Evolutionary conservation across 768 basidiomycete species (phyloP).

Genomic region (Trametes villosa): DNA sequence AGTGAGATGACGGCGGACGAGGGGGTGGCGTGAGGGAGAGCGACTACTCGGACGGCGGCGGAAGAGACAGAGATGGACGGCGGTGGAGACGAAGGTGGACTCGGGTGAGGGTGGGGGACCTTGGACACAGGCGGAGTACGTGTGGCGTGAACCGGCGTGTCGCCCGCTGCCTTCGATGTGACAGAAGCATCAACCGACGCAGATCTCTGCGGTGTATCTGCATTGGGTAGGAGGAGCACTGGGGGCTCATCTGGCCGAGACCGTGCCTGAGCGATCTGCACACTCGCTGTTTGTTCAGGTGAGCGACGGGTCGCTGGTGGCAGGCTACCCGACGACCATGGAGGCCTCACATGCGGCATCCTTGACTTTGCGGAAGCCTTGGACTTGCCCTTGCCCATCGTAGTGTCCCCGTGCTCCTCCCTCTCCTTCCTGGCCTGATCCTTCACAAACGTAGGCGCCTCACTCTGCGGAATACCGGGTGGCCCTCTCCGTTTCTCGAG

Average conservation of each 20-base stretch:
- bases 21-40: background rate
- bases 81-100: background rate
- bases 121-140: no score
- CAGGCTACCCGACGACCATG: background rate
- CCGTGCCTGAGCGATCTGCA: no score
- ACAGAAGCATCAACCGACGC: background rate
- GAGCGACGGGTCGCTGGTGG: no score
- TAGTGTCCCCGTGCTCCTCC: background rate
- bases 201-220: background rate
- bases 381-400: no score
- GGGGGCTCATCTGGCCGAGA: no score
- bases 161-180: background rate
- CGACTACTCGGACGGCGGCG: background rate
- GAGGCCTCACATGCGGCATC: no score
- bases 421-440: no score
- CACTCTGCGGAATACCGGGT: background rate
- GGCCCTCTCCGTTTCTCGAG: constrained; percentile 3
- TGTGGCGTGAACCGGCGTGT: background rate
- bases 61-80: background rate
- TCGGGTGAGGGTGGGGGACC: no score
- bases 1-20: background rate
- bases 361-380: background rate
- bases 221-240: background rate
- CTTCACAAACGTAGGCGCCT: no score
- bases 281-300: no score